Evolutionary conservation across 768 basidiomycete species (phyloP).

Genomic region (Suillus sp.): DNA sequence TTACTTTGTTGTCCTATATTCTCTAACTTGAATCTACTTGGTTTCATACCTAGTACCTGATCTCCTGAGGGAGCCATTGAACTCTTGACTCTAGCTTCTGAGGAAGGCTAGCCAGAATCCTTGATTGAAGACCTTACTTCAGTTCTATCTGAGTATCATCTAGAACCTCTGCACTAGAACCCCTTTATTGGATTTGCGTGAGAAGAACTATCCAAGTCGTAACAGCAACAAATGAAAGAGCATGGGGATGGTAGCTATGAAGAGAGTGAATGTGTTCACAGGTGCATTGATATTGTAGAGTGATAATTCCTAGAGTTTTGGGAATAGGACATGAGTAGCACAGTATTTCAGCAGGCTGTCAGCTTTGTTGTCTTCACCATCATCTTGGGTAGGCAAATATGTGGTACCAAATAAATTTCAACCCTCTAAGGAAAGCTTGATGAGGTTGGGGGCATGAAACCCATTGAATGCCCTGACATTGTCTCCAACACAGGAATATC

Average conservation of each 20-base stretch:
- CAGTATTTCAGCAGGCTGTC: slow-evolving; percentile 35
- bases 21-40: no score
- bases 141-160: no score
- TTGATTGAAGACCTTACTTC: no score
- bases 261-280: slow-evolving; percentile 15
- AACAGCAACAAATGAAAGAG: slow-evolving; percentile 23
- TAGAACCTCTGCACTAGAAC: no score
- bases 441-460: slow-evolving; percentile 43
- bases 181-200: no score
- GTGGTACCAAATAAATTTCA: slow-evolving; percentile 31
- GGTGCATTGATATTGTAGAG: slow-evolving; percentile 38
- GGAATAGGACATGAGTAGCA: slow-evolving; percentile 36
- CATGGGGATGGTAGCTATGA: slow-evolving; percentile 21
- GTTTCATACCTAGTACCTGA: no score
- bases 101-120: no score
- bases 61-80: no score
- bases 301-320: slow-evolving; percentile 37
- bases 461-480: slow-evolving; percentile 42
- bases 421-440: slow-evolving; percentile 46
- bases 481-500: slow-evolving; percentile 43
- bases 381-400: slow-evolving; percentile 32
- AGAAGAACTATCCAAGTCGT: no score
- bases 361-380: slow-evolving; percentile 40
- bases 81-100: no score
- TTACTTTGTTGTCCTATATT: no score